Evolutionary conservation across 2,329 filamentous ascomycete genomes (phyloP).

Genomic region (Gaeumannomyces sp.): DNA sequence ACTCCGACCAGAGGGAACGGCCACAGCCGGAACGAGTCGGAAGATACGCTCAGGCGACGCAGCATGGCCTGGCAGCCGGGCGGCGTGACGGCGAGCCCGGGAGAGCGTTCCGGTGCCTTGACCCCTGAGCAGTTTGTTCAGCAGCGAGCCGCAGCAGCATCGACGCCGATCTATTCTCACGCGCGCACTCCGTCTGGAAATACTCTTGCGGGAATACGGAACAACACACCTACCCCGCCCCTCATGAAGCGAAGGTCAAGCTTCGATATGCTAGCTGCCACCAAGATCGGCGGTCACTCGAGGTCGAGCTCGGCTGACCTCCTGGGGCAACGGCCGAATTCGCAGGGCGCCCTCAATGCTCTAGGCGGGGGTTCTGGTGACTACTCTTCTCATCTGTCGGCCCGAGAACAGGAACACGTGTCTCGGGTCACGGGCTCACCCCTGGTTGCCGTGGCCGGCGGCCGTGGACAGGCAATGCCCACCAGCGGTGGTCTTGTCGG

Average conservation of each 20-base stretch:
- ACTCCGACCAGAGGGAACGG: constrained; percentile 19
- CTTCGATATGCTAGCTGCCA: constrained; percentile 30
- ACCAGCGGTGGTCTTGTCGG: constrained; percentile 62
- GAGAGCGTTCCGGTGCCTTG: constrained; percentile 40
- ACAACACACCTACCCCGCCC: constrained; percentile 37
- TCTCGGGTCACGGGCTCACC: constrained; percentile 74
- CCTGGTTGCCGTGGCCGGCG: constrained; percentile 60
- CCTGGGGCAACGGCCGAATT: constrained; percentile 43
- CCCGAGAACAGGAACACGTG: constrained; percentile 84
- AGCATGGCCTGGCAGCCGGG: constrained; percentile 76
- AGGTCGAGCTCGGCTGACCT: constrained; percentile 41
- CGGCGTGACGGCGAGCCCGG: constrained; percentile 42
- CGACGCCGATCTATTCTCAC: constrained; percentile 52
- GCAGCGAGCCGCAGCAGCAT: constrained; percentile 55
- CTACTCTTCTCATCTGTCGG: constrained; percentile 58
- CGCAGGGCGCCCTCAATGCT: constrained; percentile 49
- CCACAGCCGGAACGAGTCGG: constrained; percentile 41
- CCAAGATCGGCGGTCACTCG: constrained; percentile 28
- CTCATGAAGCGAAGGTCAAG: constrained; percentile 32
- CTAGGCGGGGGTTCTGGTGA: constrained; percentile 37
- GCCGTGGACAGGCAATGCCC: constrained; percentile 39
- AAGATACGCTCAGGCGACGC: constrained; percentile 42
- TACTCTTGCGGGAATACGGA: constrained; percentile 32
- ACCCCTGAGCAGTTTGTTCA: constrained; percentile 80
- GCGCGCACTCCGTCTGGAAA: constrained; percentile 52